These are phyloP conservation scores for Colletotrichum chrysophilum DNA, from an alignment of 2,329 filamentous ascomycete genomes.

Conservation along the genomic window DNA sequence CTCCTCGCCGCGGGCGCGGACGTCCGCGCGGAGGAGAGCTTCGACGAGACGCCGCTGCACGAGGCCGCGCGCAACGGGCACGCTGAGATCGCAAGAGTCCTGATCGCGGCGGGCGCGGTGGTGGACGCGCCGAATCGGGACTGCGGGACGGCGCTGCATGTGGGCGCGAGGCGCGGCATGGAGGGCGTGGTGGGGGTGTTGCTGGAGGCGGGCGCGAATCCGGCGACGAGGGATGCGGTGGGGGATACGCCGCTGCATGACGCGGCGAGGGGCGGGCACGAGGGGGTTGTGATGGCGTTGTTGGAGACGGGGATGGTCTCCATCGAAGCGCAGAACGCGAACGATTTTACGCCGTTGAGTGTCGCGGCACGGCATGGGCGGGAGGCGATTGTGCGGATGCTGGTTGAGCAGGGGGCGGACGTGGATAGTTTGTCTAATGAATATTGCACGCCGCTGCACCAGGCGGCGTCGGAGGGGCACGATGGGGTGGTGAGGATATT, in stretches of 20 bases:
- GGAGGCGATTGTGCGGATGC: slow-evolving; percentile 21
- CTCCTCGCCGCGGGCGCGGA: slow-evolving; percentile 18
- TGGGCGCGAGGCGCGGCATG: slow-evolving; percentile 8
- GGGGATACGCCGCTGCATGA: slow-evolving; percentile 24
- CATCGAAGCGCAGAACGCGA: slow-evolving; percentile 20
- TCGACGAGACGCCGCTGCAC: slow-evolving; percentile 19
- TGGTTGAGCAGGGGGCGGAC: slow-evolving; percentile 25
- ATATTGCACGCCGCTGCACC: slow-evolving; percentile 23
- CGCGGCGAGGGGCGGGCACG: slow-evolving; percentile 18
- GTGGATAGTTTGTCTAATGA: slow-evolving; percentile 20
- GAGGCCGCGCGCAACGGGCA: slow-evolving; percentile 17
- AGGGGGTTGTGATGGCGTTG: slow-evolving; percentile 15
- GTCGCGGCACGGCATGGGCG: slow-evolving; percentile 21
- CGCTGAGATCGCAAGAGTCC: not conserved
- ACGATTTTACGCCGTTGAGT: slow-evolving; percentile 22
- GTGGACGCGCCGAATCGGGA: slow-evolving; percentile 21
- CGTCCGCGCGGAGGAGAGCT: slow-evolving; percentile 21
- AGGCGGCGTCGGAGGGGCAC: slow-evolving; percentile 23
- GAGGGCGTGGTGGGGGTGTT: not conserved
- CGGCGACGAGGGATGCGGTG: slow-evolving; percentile 20
- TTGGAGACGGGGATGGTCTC: slow-evolving; percentile 19
- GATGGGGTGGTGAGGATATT: slow-evolving; percentile 15
- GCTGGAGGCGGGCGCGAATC: slow-evolving; percentile 18
- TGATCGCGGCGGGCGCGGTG: slow-evolving; percentile 18
- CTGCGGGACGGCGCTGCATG: slow-evolving; percentile 21